Evolutionary conservation across 331 rosid species (phyloP), one percentile per base, ranked within the genome.

Genomic region (Pyrus hybrid): DNA sequence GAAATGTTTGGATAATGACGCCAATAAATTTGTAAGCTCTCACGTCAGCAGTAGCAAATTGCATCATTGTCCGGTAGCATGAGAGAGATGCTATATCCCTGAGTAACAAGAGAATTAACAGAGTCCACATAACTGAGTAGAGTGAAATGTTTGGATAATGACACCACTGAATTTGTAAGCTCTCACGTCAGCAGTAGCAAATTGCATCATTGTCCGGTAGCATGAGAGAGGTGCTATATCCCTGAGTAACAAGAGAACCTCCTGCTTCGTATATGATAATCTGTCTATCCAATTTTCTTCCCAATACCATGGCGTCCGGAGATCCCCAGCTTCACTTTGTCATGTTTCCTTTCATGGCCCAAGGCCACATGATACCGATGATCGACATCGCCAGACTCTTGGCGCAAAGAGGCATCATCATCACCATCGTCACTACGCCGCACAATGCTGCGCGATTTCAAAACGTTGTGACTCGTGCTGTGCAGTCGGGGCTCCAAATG

Each of bases 291-390:
- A 20, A 12, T 74, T 74, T 20, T 43, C 49, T 43, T 43, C 49
- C 16, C 7, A 2, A 17, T 28, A 12, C 29, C 9, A 71, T 71
- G 76, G 76, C 66, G 8, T 16, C 37, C 16, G 58, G 25, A 16
- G 72, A 43, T 20, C 28, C 35, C 25, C 73, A 72, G 28, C 84
- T 54, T 17, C 91, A 89, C 72, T 87, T 91, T 67, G 18, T 83
- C 4, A 60, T 88, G 29, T 82, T 89, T 76, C 93, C 96, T 51
- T 28, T 77, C 6, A 79, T 88, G 85, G 80, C 90, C 1, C 87
- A 54, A 68, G 94, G 94, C 35, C 97, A 91, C 79, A 84, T 90
- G 85, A 88, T 86, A 21, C 96, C 93, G 1, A 80, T 86, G 89
- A 68, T 86, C 32, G 93, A 86, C 66, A 71, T 87, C 2, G 90